These are phyloP conservation scores for Phlegmacium glaucopus DNA, from an alignment of 768 basidiomycete genomes.

Conservation along the genomic window DNA sequence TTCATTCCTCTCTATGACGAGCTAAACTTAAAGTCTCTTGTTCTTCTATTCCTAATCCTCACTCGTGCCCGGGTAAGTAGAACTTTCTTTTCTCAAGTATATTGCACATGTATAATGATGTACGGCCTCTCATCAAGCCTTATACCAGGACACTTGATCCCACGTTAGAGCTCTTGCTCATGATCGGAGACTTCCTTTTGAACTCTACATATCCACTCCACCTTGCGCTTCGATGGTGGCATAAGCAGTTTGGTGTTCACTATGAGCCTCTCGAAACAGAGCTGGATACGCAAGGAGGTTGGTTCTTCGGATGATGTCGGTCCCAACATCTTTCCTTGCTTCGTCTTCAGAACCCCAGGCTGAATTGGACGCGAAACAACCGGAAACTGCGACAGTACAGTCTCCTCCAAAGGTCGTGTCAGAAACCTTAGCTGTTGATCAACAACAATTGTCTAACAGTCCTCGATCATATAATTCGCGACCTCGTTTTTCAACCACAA, in stretches of 20 bases:
- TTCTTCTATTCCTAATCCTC: conserved; percentile 69
- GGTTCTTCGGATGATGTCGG: conserved; percentile 19
- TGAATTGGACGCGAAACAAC: not conserved
- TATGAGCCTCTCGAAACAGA: conserved; percentile 17
- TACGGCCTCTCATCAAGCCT: conserved; percentile 77
- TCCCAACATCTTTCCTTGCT: conserved; percentile 18
- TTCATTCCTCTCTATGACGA: conserved; percentile 85
- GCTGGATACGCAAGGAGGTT: conserved; percentile 14
- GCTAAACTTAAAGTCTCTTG: conserved; percentile 71
- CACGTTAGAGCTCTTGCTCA: conserved; percentile 54
- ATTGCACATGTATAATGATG: conserved; percentile 9
- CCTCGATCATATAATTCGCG: too few species aligned
- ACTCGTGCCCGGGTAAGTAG: conserved; percentile 68
- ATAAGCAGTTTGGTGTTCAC: conserved; percentile 19
- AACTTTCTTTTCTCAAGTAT: not conserved
- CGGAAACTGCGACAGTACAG: not conserved
- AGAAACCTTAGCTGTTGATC: too few species aligned
- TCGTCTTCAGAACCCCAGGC: conserved; percentile 7
- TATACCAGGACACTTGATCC: conserved; percentile 67
- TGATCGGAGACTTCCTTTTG: conserved; percentile 62
- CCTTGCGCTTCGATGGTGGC: conserved; percentile 34
- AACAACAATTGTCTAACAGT: too few species aligned
- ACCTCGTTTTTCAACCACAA: not conserved
- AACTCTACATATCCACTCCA: conserved; percentile 37
- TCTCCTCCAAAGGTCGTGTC: too few species aligned